Evolutionary conservation across 2,329 filamentous ascomycete genomes (phyloP).

Genomic region (Cryphonectria nitschkei): DNA sequence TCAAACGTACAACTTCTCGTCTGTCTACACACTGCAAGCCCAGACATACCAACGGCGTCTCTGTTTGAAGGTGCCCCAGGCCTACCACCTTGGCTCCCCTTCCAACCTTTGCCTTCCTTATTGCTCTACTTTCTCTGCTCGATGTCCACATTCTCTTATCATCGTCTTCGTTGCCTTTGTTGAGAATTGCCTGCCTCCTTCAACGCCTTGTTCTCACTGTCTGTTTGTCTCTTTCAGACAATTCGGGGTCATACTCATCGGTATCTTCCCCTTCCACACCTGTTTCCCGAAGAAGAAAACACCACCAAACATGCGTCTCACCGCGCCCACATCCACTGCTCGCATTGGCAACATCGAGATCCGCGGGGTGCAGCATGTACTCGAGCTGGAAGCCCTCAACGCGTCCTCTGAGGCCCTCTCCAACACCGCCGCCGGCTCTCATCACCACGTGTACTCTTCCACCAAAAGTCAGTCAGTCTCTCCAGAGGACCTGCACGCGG

Average conservation of each 20-base stretch:
- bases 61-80: no score
- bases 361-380: slow-evolving; percentile 24
- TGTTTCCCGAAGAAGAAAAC: neutral
- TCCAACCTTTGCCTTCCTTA: neutral
- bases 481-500: slow-evolving; percentile 12
- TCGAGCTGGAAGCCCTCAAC: slow-evolving; percentile 26
- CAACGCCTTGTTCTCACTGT: neutral
- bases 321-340: slow-evolving; percentile 8
- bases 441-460: neutral
- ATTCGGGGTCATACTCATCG: neutral
- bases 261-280: neutral
- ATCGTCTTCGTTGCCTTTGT: neutral
- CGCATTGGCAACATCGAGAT: slow-evolving; percentile 24
- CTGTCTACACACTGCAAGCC: no score
- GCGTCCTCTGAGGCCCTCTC: neutral
- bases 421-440: neutral
- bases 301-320: slow-evolving; percentile 21
- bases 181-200: neutral
- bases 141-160: no score
- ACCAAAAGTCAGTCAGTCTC: slow-evolving; percentile 17
- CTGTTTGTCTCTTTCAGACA: no score
- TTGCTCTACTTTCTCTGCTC: no score
- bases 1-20: no score
- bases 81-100: no score
- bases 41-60: no score